Percentiles rank a stretch among this genome's conserved stretches.
phyloP scores from a whole-genome alignment of 1,284 basidiomycete species.

The Polyporus tsugae region DNA sequence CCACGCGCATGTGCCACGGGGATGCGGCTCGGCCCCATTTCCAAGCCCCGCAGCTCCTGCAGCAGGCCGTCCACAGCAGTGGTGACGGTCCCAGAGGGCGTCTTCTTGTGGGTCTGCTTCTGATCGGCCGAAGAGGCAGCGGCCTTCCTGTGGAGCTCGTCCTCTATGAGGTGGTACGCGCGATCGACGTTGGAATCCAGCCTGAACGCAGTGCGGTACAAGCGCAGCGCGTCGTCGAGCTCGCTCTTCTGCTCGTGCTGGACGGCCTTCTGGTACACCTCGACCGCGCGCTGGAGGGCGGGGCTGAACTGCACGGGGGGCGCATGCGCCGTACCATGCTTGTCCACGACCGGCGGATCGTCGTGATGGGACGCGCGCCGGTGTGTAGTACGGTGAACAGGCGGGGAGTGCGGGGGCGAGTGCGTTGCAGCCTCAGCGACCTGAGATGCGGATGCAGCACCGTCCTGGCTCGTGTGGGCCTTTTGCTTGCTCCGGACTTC shows the following conservation, averaged over 20 bases:
- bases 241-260: constrained; percentile 76
- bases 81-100: not conserved
- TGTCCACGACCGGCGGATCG: constrained; percentile 12
- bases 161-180: constrained; percentile 65
- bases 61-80: constrained; percentile 22
- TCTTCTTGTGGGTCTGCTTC: constrained; percentile 22
- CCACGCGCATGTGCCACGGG: constrained; percentile 34
- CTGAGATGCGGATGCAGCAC: not conserved
- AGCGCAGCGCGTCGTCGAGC: constrained; percentile 74
- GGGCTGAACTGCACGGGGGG: constrained; percentile 40
- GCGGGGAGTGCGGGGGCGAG: constrained; percentile 14
- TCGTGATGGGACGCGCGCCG: constrained; percentile 15
- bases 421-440: not conserved
- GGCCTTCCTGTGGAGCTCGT: constrained; percentile 35
- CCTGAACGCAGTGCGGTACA: constrained; percentile 85
- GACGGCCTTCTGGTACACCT: constrained; percentile 75
- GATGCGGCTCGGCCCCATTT: constrained; percentile 20
- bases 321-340: constrained; percentile 2
- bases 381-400: constrained; percentile 12
- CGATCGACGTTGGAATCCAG: constrained; percentile 75
- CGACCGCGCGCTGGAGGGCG: constrained; percentile 59
- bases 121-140: constrained; percentile 16
- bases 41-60: constrained; percentile 25
- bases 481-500: constrained; percentile 62
- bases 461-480: constrained; percentile 16